Evolutionary conservation across 176 grass and related monocot genomes (phyloP), one percentile per base, ranked within the genome.

Genomic region (Oryza glumipatula): DNA sequence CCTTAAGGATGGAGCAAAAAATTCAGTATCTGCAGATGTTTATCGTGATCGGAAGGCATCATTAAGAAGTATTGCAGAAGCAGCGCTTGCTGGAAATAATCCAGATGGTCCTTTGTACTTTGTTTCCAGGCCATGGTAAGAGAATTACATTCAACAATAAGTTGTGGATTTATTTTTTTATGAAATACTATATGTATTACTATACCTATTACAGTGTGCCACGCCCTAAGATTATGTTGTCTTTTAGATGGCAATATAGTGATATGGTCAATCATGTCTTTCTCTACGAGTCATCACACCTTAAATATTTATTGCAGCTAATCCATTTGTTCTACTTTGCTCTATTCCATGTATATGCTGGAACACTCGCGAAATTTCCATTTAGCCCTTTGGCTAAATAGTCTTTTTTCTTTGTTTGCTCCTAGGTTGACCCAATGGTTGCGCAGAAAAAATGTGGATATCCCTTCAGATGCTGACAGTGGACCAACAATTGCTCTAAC

Each of bases 31-130:
- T 73, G 94, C 94, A 76, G 90, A 92, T 82, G 86, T 89, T 65
- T 99, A 96, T 39, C 96, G 96, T 78, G 96, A 96, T 83, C 79
- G 89, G 51, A 99, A 94, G 84, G 90, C 96, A 70, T 96, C 96
- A 36, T 89, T 99, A 39, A 96, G 89, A 90, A 89, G 77, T 73
- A 88, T 99, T 63, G 96, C 96, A 84, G 96, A 96, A 85, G 83
- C 86, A 76, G 93, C 91, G 4, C 92, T 99, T 89, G 72, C 91
- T 78, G 96, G 93, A 90, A 92, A 77, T 66, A 81, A 68, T 64
- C 72, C 70, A 73, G 88, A 94, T 82, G 83, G 74, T 60, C 72
- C 66, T 88, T 92, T 86, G 46, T 92, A 99, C 85, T 96, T 94
- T 76, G 85, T 99, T 73, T 99, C 96, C 15, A 96, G 79, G 63